These are phyloP conservation scores for Sclerotinia sclerotiorum DNA, from an alignment of 2,329 filamentous ascomycete genomes.

Conservation along the genomic window DNA sequence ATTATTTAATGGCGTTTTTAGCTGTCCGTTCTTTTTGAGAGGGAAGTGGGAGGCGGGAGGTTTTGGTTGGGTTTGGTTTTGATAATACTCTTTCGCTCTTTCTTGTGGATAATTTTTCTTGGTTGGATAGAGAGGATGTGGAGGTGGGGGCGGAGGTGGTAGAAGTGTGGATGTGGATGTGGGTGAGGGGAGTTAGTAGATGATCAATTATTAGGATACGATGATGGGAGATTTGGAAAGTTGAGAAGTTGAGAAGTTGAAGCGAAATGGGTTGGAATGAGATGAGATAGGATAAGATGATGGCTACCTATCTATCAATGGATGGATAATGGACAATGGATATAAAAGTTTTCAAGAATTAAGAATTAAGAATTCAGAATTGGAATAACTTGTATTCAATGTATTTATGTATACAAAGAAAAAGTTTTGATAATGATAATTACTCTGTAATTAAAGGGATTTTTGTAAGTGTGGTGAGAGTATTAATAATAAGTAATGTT, in stretches of 20 bases:
- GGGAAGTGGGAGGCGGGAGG: background rate
- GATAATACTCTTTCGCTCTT: background rate
- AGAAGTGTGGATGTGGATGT: too few relatives aligned
- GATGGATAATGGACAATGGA: slow-evolving; percentile 7
- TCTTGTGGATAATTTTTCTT: background rate
- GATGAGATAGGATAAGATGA: background rate
- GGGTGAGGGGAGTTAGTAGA: background rate
- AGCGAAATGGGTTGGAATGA: background rate
- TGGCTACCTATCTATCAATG: background rate
- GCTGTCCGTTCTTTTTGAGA: slow-evolving; percentile 3
- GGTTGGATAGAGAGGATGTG: background rate
- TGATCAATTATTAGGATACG: background rate
- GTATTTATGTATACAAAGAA: too few relatives aligned
- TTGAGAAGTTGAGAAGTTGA: background rate
- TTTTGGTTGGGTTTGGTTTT: background rate
- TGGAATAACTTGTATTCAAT: background rate
- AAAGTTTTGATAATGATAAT: background rate
- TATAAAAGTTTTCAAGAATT: background rate
- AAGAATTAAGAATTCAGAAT: background rate
- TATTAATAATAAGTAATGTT: background rate
- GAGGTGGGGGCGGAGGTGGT: background rate
- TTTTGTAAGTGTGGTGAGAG: background rate
- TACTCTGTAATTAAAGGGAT: background rate
- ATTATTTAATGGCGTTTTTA: slow-evolving; percentile 5
- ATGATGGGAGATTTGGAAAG: background rate